These are phyloP conservation scores for Umbelopsis sp. DNA, from an alignment of 192 early-diverging fungal genomes.

Conservation along the genomic window DNA sequence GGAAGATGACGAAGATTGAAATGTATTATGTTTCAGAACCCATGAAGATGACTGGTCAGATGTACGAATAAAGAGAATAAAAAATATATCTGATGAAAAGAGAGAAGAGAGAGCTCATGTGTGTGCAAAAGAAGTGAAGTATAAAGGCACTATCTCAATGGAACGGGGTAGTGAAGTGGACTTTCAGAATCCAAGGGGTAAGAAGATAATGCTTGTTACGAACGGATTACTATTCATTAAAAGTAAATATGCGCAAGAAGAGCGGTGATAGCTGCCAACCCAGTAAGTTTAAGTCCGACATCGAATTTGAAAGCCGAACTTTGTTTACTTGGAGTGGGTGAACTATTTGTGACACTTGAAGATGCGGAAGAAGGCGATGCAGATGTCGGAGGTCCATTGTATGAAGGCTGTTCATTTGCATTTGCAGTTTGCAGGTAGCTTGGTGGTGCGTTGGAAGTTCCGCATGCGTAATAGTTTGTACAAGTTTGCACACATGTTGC, in stretches of 20 bases:
- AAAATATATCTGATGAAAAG: too few species aligned
- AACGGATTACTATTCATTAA: too few species aligned
- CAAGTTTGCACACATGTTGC: constrained; percentile 25
- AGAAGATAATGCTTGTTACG: too few species aligned
- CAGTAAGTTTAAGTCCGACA: not conserved
- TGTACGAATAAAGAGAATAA: too few species aligned
- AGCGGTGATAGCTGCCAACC: not conserved
- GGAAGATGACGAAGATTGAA: constrained; percentile 14
- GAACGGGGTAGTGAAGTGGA: too few species aligned
- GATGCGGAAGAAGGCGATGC: not conserved
- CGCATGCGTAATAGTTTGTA: constrained; percentile 32
- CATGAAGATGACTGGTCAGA: not conserved
- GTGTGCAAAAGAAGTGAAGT: too few species aligned
- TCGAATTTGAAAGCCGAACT: not conserved
- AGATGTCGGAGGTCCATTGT: constrained; percentile 21
- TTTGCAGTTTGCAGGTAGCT: constrained; percentile 29
- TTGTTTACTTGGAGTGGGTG: not conserved
- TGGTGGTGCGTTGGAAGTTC: constrained; percentile 28
- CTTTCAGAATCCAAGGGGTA: too few species aligned
- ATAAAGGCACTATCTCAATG: too few species aligned
- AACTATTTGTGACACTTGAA: not conserved
- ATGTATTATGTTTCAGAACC: not conserved
- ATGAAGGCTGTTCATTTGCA: constrained; percentile 24
- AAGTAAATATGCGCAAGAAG: not conserved
- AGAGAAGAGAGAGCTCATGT: too few species aligned